These are phyloP conservation scores for Zelopaecilomyces penicillatus DNA, from an alignment of 2,329 filamentous ascomycete genomes.

Conservation along the genomic window DNA sequence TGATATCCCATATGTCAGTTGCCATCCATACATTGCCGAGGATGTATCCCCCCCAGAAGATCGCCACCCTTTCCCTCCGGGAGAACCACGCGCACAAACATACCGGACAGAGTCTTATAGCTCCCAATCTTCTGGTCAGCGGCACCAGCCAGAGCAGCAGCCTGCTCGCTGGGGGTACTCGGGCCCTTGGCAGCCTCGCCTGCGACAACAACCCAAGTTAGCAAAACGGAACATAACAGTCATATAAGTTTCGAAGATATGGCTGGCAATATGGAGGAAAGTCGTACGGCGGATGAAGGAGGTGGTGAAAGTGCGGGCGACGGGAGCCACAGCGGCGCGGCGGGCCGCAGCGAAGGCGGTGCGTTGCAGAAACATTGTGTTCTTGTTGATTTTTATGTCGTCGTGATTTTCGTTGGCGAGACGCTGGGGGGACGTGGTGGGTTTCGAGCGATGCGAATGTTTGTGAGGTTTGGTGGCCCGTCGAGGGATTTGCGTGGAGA, in stretches of 20 bases:
- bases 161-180: slow-evolving; percentile 27
- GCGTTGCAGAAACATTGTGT: slow-evolving; percentile 56
- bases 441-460: slow-evolving; percentile 15
- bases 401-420: background rate
- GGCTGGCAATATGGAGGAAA: too few species aligned
- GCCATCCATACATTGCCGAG: slow-evolving; percentile 9
- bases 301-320: slow-evolving; percentile 51
- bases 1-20: slow-evolving; percentile 14
- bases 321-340: slow-evolving; percentile 45
- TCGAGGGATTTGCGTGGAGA: slow-evolving; percentile 39
- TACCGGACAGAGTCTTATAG: slow-evolving; percentile 42
- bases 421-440: slow-evolving; percentile 14
- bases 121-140: slow-evolving; percentile 38
- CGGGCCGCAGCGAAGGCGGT: slow-evolving; percentile 53
- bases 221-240: slow-evolving; percentile 10
- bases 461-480: slow-evolving; percentile 18
- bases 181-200: slow-evolving; percentile 30
- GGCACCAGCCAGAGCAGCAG: slow-evolving; percentile 26
- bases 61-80: too few species aligned
- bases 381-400: slow-evolving; percentile 12
- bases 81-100: slow-evolving; percentile 13
- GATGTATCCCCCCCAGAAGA: too few species aligned
- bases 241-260: too few species aligned
- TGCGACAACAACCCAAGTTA: slow-evolving; percentile 11
- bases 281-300: slow-evolving; percentile 49